These are phyloP conservation scores for Fusarium lateritium DNA, from an alignment of 2,329 filamentous ascomycete genomes.

Conservation along the genomic window DNA sequence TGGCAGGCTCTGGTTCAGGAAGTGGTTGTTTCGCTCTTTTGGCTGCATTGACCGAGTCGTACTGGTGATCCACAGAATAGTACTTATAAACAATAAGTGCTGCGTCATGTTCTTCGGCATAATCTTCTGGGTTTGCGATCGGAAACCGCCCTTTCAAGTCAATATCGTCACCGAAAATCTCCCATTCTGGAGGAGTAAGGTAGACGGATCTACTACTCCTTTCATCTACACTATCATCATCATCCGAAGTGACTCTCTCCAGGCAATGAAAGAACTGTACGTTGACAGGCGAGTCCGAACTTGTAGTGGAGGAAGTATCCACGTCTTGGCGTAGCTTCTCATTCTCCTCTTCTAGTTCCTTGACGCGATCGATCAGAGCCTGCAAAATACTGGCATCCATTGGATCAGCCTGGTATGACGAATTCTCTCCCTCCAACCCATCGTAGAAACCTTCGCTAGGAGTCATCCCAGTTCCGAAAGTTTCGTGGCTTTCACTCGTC, in stretches of 20 bases:
- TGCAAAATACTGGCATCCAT: background rate
- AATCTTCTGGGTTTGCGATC: background rate
- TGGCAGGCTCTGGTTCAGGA: background rate
- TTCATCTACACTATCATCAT: background rate
- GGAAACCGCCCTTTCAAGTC: background rate
- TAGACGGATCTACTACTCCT: background rate
- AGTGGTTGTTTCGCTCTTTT: background rate
- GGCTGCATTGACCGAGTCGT: background rate
- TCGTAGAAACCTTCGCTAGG: background rate
- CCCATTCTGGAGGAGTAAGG: conserved; percentile 15
- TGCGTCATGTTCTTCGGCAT: background rate
- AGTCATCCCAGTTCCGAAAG: no score
- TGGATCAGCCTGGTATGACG: background rate
- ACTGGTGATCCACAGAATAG: conserved; percentile 4
- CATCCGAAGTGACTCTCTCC: rapidly evolving
- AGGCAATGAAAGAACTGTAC: conserved; percentile 5
- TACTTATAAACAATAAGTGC: background rate
- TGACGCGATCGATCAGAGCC: conserved; percentile 1
- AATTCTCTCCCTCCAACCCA: background rate
- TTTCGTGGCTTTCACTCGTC: no score
- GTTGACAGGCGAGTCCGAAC: background rate
- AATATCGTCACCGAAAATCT: background rate
- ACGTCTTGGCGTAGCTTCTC: background rate
- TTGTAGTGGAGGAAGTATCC: background rate
- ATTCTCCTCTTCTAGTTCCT: conserved; percentile 8